Evolutionary conservation across 306 rosid genomes (phyloP).

Genomic region (Cicer bijugum): DNA sequence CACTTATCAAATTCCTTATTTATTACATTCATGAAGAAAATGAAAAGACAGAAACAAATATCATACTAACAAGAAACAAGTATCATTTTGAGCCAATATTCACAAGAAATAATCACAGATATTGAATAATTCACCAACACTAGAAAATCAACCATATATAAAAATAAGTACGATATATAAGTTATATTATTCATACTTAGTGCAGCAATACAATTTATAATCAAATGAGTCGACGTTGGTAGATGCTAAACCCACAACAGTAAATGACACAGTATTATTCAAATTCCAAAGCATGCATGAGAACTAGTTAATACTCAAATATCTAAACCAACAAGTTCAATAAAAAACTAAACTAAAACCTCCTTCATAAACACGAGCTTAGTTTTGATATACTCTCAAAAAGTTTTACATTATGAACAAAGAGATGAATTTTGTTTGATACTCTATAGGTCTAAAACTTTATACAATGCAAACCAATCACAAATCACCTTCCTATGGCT

Average conservation of each 20-base stretch:
- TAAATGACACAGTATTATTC: constrained; percentile 22
- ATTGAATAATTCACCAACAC: constrained; percentile 23
- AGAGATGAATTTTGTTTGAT: no score
- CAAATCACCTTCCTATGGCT: no score
- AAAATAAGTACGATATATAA: constrained; percentile 1
- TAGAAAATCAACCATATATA: not conserved
- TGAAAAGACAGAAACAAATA: constrained; percentile 28
- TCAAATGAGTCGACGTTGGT: not conserved
- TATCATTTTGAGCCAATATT: constrained; percentile 25
- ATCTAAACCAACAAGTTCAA: no score
- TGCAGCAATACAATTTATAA: constrained; percentile 6
- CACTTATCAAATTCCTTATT: constrained; percentile 50
- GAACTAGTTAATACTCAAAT: no score
- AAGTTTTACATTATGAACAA: no score
- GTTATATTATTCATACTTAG: not conserved
- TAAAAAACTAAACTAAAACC: no score
- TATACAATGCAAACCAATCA: no score
- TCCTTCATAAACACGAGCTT: no score
- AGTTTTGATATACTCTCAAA: no score
- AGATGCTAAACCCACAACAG: not conserved
- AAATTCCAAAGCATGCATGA: not conserved
- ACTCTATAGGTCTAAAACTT: no score
- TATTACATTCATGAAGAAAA: constrained; percentile 38
- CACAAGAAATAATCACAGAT: constrained; percentile 9
- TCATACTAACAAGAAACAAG: constrained; percentile 22